These are phyloP conservation scores for Xylaria sp. DNA, from an alignment of 2,329 filamentous ascomycete species.

Conservation along the genomic window DNA sequence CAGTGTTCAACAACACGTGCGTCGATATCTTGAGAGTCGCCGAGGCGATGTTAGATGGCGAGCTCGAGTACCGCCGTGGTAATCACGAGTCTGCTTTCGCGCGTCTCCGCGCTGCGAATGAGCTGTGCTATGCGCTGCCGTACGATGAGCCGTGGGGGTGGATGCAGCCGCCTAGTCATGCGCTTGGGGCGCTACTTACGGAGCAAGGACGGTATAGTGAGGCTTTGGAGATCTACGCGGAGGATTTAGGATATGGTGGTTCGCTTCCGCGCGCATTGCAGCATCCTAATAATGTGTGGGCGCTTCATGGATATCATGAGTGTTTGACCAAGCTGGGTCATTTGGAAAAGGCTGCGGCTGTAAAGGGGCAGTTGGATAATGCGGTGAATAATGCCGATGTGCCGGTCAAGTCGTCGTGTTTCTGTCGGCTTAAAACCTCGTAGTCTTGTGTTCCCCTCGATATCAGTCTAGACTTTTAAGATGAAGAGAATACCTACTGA, in stretches of 20 bases:
- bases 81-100: slow-evolving; percentile 69
- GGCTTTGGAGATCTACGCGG: slow-evolving; percentile 67
- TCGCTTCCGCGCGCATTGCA: slow-evolving; percentile 71
- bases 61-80: slow-evolving; percentile 75
- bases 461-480: background rate
- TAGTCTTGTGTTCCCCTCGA: background rate
- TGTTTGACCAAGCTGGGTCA: slow-evolving; percentile 69
- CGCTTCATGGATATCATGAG: slow-evolving; percentile 78
- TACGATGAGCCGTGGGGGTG: slow-evolving; percentile 83
- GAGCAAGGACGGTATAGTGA: slow-evolving; percentile 71
- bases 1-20: slow-evolving; percentile 76
- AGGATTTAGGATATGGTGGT: slow-evolving; percentile 70
- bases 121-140: slow-evolving; percentile 70
- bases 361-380: slow-evolving; percentile 45
- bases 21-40: slow-evolving; percentile 72
- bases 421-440: slow-evolving; percentile 45
- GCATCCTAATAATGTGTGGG: slow-evolving; percentile 81
- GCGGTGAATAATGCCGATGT: slow-evolving; percentile 47
- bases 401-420: slow-evolving; percentile 53
- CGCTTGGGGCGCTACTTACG: slow-evolving; percentile 74
- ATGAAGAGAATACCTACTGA: background rate
- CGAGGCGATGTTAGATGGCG: slow-evolving; percentile 76
- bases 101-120: slow-evolving; percentile 67
- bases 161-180: slow-evolving; percentile 81
- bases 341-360: slow-evolving; percentile 51